These are phyloP conservation scores for Plasmodium gonderi DNA, from an alignment of 169 alveolate genomes.

Conservation along the genomic window DNA sequence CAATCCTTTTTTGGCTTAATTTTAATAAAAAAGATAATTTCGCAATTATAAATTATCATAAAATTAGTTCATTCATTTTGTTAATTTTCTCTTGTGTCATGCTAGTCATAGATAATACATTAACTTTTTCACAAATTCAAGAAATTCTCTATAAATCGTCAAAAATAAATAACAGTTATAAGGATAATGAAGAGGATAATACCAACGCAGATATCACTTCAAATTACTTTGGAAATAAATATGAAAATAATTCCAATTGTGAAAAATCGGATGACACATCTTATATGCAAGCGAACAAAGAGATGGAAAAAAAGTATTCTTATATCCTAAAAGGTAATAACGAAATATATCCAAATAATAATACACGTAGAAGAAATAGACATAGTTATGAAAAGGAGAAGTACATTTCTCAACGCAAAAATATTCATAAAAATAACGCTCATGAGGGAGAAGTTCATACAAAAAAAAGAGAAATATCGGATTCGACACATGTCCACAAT, in stretches of 20 bases:
- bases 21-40: constrained; percentile 80
- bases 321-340: neutral
- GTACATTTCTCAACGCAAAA: neutral
- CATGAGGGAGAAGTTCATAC: neutral
- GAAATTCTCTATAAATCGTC: constrained; percentile 71
- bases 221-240: constrained; percentile 14
- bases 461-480: neutral
- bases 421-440: neutral
- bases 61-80: constrained; percentile 64
- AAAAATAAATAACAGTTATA: constrained; percentile 32
- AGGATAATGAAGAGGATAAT: constrained; percentile 5
- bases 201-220: constrained; percentile 12
- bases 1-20: constrained; percentile 83
- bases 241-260: neutral
- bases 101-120: constrained; percentile 50
- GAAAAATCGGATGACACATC: constrained; percentile 13
- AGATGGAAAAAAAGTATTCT: neutral
- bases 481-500: neutral
- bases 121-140: constrained; percentile 68
- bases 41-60: constrained; percentile 81
- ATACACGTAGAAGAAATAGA: neutral
- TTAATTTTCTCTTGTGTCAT: constrained; percentile 68
- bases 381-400: neutral
- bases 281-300: neutral
- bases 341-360: neutral